Conservation (phyloP, 441 rosid genomes). For the Geranium incanum region DNA sequence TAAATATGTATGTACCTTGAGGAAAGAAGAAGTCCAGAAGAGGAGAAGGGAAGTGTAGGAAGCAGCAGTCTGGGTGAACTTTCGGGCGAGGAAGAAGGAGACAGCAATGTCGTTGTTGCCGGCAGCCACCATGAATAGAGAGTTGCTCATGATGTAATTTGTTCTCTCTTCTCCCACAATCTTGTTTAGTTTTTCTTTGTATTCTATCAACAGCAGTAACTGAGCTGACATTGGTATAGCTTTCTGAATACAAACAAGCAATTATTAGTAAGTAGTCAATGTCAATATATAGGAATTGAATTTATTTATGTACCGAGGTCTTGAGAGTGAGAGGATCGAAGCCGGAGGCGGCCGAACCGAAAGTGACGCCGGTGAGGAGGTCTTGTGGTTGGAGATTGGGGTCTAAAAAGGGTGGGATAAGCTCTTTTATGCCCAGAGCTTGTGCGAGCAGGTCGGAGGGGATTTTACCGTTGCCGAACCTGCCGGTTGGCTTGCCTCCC, state of each 20-base stretch:
- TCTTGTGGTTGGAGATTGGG: conserved; percentile 20
- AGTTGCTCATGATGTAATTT: conserved; percentile 20
- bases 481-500: conserved; percentile 23
- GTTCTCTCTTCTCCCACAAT: conserved; percentile 25
- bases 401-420: conserved; percentile 20
- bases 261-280: too few relatives aligned
- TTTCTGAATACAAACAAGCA: neutral
- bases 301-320: conserved; percentile 8
- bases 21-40: conserved; percentile 33
- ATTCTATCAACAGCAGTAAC: conserved; percentile 19
- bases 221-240: conserved; percentile 19
- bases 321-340: conserved; percentile 18
- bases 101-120: conserved; percentile 59
- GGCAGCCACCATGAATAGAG: conserved; percentile 34
- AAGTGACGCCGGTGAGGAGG: conserved; percentile 22
- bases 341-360: conserved; percentile 30
- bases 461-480: conserved; percentile 26
- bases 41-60: conserved; percentile 41
- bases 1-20: conserved; percentile 28
- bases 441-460: conserved; percentile 27
- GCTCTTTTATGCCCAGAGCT: conserved; percentile 19
- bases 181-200: conserved; percentile 18
- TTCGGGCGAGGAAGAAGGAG: conserved; percentile 34
- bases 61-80: conserved; percentile 28
- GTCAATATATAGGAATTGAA: too few relatives aligned